A percentile compares a stretch with the other conserved stretches of the same genome.
Conservation (phyloP, 371 early-diverging fungal species). For the Batkoa obscura region DNA sequence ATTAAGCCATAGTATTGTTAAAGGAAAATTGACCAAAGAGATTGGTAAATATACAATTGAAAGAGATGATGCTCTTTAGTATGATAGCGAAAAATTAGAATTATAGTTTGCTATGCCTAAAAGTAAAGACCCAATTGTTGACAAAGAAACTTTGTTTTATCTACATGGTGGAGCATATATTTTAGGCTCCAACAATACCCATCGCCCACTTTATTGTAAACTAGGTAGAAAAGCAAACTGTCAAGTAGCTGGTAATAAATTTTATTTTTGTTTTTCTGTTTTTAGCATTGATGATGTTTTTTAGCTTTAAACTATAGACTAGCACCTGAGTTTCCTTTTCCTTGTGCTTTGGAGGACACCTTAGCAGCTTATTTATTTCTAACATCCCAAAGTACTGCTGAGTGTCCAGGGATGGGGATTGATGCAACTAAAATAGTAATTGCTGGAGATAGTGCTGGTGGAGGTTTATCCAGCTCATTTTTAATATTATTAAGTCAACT, state of each 20-base stretch:
- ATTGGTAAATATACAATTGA: no score
- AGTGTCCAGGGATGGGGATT: conserved; percentile 15
- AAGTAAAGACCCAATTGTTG: no score
- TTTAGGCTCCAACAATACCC: conserved; percentile 32
- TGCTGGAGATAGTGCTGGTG: conserved; percentile 31
- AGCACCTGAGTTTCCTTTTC: conserved; percentile 68
- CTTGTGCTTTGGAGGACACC: conserved; percentile 60
- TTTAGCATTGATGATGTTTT: neutral
- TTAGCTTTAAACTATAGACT: conserved; percentile 31
- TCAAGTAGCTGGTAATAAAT: conserved; percentile 16
- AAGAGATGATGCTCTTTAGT: no score
- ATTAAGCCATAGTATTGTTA: no score
- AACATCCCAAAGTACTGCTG: conserved; percentile 16
- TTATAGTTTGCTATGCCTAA: no score
- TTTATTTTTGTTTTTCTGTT: neutral
- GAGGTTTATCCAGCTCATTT: neutral
- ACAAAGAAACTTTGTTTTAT: conserved; percentile 22
- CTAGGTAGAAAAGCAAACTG: conserved; percentile 25
- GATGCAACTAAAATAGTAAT: conserved; percentile 18
- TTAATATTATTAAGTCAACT: neutral
- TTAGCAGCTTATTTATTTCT: conserved; percentile 50
- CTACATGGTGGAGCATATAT: conserved; percentile 48
- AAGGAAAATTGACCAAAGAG: no score
- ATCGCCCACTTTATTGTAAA: conserved; percentile 28
- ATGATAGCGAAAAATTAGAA: no score